Percentiles rank a stretch among this genome's conserved stretches.
phyloP scores from a whole-genome alignment of 768 basidiomycete genomes.

The Lactifluus pinguis region DNA sequence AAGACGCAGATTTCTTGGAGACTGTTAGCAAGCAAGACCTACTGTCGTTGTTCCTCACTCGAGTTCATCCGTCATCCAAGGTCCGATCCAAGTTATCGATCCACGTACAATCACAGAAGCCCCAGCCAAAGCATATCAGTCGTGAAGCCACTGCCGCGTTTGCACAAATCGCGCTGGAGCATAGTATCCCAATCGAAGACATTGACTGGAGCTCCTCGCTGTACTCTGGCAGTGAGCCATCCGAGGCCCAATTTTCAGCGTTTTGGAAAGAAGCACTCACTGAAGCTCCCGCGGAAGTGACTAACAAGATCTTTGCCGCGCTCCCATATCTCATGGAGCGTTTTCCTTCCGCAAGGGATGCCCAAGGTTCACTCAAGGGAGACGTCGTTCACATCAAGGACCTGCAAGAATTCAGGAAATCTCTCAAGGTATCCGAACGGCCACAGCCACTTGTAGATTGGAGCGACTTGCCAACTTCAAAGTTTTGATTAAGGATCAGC shows the following conservation, averaged over 20 bases:
- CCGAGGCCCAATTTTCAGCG: slow-evolving; percentile 47
- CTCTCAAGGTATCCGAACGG: slow-evolving; percentile 43
- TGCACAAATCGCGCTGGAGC: slow-evolving; percentile 39
- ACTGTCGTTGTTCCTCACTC: slow-evolving; percentile 54
- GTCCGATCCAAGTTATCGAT: slow-evolving; percentile 77
- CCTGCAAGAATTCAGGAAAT: slow-evolving; percentile 53
- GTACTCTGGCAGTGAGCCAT: slow-evolving; percentile 44
- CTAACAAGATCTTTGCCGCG: slow-evolving; percentile 38
- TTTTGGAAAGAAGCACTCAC: slow-evolving; percentile 47
- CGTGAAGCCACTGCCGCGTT: slow-evolving; percentile 55
- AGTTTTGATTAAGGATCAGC: slow-evolving; percentile 31
- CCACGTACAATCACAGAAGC: slow-evolving; percentile 68
- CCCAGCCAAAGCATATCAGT: slow-evolving; percentile 52
- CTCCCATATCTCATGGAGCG: slow-evolving; percentile 50
- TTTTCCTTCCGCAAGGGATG: slow-evolving; percentile 48
- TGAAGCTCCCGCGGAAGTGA: slow-evolving; percentile 30
- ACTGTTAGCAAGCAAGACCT: slow-evolving; percentile 69
- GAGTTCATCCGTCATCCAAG: slow-evolving; percentile 59
- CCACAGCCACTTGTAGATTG: slow-evolving; percentile 65
- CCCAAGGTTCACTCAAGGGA: slow-evolving; percentile 34
- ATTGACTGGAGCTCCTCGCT: slow-evolving; percentile 43
- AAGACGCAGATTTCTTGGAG: slow-evolving; percentile 60
- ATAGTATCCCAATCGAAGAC: slow-evolving; percentile 42
- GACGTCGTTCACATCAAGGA: slow-evolving; percentile 59
- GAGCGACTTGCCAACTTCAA: slow-evolving; percentile 60